Conservation (phyloP, 2,329 filamentous ascomycete species). For the Botrytis byssoidea region DNA sequence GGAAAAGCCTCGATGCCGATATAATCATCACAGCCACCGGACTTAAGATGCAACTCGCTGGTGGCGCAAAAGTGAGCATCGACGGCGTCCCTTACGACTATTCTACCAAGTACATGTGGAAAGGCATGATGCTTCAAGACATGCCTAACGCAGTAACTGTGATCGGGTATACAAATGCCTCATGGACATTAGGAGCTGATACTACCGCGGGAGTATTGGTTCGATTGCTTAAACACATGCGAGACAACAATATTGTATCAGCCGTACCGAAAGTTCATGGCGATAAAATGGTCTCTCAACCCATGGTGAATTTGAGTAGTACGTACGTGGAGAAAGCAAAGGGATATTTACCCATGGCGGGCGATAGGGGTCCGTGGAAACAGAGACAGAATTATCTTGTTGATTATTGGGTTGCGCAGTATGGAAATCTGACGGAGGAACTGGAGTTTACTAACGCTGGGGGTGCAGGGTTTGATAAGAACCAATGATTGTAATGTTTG, state of each 20-base stretch:
- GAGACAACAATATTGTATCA: slow-evolving; percentile 22
- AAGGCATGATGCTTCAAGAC: slow-evolving; percentile 63
- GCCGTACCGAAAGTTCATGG: slow-evolving; percentile 26
- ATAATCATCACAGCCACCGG: slow-evolving; percentile 70
- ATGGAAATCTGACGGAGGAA: slow-evolving; percentile 33
- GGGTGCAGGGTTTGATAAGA: slow-evolving; percentile 6
- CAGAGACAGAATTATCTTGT: slow-evolving; percentile 35
- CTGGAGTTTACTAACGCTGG: slow-evolving; percentile 27
- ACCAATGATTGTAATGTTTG: background rate
- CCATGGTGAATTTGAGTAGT: slow-evolving; percentile 31
- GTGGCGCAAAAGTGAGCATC: slow-evolving; percentile 51
- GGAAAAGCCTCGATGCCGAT: slow-evolving; percentile 53
- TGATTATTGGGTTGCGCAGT: slow-evolving; percentile 35
- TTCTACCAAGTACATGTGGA: slow-evolving; percentile 58
- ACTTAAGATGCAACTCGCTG: slow-evolving; percentile 57
- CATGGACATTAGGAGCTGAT: slow-evolving; percentile 67
- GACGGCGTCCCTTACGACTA: slow-evolving; percentile 53
- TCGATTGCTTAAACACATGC: slow-evolving; percentile 37
- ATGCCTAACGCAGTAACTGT: slow-evolving; percentile 62
- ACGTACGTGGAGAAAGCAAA: slow-evolving; percentile 36
- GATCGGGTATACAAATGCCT: slow-evolving; percentile 63
- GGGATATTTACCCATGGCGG: slow-evolving; percentile 29
- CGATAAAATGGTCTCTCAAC: slow-evolving; percentile 22
- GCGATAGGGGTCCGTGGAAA: slow-evolving; percentile 34
- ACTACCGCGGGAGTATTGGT: slow-evolving; percentile 32